Percentiles rank a stretch among this genome's conserved stretches.
phyloP scores from a whole-genome alignment of 2,329 filamentous ascomycete species.

The Huntiella moniliformis region DNA sequence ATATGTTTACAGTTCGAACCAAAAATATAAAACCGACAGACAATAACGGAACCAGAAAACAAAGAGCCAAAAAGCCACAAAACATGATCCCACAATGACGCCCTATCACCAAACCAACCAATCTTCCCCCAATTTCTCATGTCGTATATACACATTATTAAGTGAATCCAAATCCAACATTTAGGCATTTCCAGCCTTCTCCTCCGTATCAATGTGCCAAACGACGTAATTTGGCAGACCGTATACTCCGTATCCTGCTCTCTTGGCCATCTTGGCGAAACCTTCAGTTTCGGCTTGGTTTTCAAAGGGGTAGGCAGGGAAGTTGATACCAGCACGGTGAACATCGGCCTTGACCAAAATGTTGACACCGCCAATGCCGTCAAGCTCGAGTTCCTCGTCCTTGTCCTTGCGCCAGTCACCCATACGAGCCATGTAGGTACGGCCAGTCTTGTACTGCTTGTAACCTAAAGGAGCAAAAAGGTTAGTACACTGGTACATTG shows the following conservation, averaged over 20 bases:
- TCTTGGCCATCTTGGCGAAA: constrained; percentile 96
- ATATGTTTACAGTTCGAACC: neutral
- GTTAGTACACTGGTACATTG: neutral
- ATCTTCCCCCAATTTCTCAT: no score
- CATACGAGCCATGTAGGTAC: constrained; percentile 76
- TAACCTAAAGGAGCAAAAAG: constrained; percentile 42
- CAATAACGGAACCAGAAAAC: neutral
- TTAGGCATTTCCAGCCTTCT: constrained; percentile 67
- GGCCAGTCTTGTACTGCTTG: constrained; percentile 78
- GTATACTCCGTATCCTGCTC: constrained; percentile 79
- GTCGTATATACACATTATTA: no score
- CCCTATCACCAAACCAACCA: no score
- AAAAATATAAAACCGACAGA: neutral
- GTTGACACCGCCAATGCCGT: constrained; percentile 92
- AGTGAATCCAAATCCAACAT: neutral
- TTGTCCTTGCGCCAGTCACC: constrained; percentile 87
- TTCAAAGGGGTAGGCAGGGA: constrained; percentile 89
- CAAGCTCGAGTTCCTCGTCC: constrained; percentile 77
- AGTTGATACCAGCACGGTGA: constrained; percentile 95
- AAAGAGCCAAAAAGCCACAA: neutral
- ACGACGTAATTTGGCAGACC: constrained; percentile 95
- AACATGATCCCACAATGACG: no score
- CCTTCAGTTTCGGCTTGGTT: constrained; percentile 98
- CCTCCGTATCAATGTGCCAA: constrained; percentile 94
- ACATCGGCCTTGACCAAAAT: constrained; percentile 97